A percentile compares a stretch with the other conserved stretches of the same genome.
These are phyloP conservation scores for Sonneratia caseolaris DNA, from an alignment of 345 rosid species.

Conservation along the genomic window DNA sequence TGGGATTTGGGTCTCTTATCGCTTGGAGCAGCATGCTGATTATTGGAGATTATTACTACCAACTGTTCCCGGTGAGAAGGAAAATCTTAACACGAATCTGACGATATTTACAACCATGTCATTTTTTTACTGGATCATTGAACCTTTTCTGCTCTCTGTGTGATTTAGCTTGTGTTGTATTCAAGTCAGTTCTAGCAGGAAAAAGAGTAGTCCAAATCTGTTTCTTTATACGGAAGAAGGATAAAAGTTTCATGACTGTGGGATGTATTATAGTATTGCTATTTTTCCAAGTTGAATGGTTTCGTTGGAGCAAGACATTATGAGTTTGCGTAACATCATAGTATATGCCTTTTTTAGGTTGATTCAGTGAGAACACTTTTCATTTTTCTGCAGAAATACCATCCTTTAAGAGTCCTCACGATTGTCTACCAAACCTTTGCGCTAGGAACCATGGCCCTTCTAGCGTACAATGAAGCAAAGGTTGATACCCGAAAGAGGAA, in stretches of 20 bases:
- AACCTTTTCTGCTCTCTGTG: not conserved
- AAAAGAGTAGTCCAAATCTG: no score
- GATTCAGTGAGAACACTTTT: not conserved
- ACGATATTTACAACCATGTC: no score
- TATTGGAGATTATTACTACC: conserved; percentile 67
- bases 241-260: not conserved
- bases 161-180: not conserved
- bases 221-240: not conserved
- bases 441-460: conserved; percentile 44
- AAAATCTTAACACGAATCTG: no score
- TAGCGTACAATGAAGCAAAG: conserved; percentile 61
- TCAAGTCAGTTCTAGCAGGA: not conserved
- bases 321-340: not conserved
- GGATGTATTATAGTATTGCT: not conserved
- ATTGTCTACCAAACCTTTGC: conserved; percentile 78
- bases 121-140: no score
- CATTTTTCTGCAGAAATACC: conserved; percentile 40
- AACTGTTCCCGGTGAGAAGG: conserved; percentile 45
- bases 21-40: conserved; percentile 85
- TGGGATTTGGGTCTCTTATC: conserved; percentile 68
- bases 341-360: not conserved
- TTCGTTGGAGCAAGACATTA: not conserved
- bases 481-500: conserved; percentile 59
- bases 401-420: conserved; percentile 86
- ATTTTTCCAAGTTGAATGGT: not conserved